A percentile compares a stretch with the other conserved stretches of the same genome.
Conservation (phyloP, 257 asterid species). For the Linderniella brevidens region DNA sequence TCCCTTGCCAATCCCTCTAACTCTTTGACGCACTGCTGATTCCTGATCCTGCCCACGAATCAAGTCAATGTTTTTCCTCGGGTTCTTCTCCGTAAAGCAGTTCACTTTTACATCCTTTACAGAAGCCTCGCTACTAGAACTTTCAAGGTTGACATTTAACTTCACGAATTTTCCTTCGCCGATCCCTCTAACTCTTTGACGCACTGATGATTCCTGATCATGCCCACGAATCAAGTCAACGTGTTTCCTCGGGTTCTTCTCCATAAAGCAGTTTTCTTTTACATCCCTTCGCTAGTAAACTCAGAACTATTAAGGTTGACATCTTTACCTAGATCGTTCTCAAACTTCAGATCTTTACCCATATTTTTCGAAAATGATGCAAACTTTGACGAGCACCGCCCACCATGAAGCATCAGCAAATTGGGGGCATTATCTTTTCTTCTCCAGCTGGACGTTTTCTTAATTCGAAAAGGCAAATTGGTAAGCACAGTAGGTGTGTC, state of each 20-base stretch:
- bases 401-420: conserved; percentile 25
- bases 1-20: conserved; percentile 42
- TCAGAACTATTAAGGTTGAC: too few species aligned
- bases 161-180: conserved; percentile 86
- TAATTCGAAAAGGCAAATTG: conserved; percentile 27
- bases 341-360: conserved; percentile 31
- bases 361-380: conserved; percentile 30
- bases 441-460: conserved; percentile 11
- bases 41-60: conserved; percentile 28
- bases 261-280: conserved; percentile 11
- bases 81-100: conserved; percentile 12
- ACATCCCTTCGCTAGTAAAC: conserved; percentile 12
- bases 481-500: conserved; percentile 11
- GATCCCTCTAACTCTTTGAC: conserved; percentile 32
- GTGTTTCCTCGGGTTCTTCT: too few species aligned
- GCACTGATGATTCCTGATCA: conserved; percentile 13
- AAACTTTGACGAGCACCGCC: conserved; percentile 28
- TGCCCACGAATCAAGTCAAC: conserved; percentile 33
- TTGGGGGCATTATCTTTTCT: conserved; percentile 12
- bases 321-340: conserved; percentile 76
- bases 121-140: conserved; percentile 4
- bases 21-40: conserved; percentile 21
- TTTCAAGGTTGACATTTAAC: conserved; percentile 45
- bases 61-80: conserved; percentile 30
- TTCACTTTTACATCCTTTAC: conserved; percentile 12